Base-by-base conservation (phyloP, 2,329 filamentous ascomycete species). In the Hypoxylon rubiginosum region DNA sequence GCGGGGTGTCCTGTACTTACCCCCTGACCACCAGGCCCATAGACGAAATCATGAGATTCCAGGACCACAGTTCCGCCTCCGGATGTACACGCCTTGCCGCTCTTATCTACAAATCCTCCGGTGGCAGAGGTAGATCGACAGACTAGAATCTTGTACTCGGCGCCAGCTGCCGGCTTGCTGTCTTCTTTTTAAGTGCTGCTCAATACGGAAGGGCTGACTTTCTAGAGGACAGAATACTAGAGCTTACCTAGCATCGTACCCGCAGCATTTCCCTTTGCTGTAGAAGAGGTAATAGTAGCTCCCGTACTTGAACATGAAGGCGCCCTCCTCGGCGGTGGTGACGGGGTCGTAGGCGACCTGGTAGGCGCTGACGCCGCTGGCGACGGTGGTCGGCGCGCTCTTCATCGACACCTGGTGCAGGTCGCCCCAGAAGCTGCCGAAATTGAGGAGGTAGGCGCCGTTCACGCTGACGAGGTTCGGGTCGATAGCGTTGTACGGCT, bases 371-470 rank as follows among this genome's bases (percentile, higher is more conserved):
- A 61, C 4, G 77, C 43, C 88, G 84, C 5, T 82, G 81, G 57
- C 80, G 67, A 64, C 88, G 87, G 36, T 79, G 81, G 73, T 90
- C 84, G 30, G 83, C 85, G 70, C 28, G 24, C 58, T 56, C 57
- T 59, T 58, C 72, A 76, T 74, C 28, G 69, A 6, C 0, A 87
- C 86, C 73, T 88, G 86, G 79, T 87, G 90, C 63, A 92, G 82
- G 72, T 89, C 85, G 6, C 79, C 76, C 89, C 89, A 93, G 82
- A 91, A 92, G 11, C 87, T 90, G 24, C 90, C 90, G 67, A 91
- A 92, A 64, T 82, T 87, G 74, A 90, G 78, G 62, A 83, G 82
- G 69, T 84, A 84, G 2, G 69, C 68, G 13, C 76, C 77, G 36
- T 78, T 79, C 2, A 77, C 80, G 10, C 79, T 72, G 64, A 88